phyloP scores from a whole-genome alignment of 2,329 filamentous ascomycete species.

The Beauveria varroae region DNA sequence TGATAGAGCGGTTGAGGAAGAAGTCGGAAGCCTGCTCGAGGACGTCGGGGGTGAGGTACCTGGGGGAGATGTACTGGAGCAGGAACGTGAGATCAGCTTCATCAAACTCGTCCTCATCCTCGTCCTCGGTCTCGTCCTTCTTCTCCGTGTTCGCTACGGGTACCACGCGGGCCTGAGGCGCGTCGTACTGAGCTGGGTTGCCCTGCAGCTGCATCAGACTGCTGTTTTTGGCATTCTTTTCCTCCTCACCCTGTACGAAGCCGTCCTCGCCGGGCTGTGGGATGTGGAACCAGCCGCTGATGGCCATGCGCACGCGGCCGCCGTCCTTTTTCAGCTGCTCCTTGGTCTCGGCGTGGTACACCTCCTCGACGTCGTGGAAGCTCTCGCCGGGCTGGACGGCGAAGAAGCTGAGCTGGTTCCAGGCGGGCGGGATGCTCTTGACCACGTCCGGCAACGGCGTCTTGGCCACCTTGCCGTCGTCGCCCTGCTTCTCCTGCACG shows the following conservation, averaged over 20 bases:
- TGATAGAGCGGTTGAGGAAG: slow-evolving; percentile 76
- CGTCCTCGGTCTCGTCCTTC: slow-evolving; percentile 18
- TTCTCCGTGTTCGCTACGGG: slow-evolving; percentile 29
- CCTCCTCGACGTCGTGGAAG: slow-evolving; percentile 98
- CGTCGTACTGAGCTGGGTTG: slow-evolving; percentile 83
- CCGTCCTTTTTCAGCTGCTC: slow-evolving; percentile 60
- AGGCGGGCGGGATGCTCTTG: slow-evolving; percentile 84
- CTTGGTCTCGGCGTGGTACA: slow-evolving; percentile 63
- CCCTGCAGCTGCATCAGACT: slow-evolving; percentile 89
- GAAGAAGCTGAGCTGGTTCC: slow-evolving; percentile 98
- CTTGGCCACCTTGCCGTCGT: slow-evolving; percentile 67
- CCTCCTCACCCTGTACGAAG: slow-evolving; percentile 79
- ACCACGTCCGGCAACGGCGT: slow-evolving; percentile 71
- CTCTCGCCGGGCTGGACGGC: slow-evolving; percentile 97
- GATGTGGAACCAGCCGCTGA: slow-evolving; percentile 98
- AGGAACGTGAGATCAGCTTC: slow-evolving; percentile 82
- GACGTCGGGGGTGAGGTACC: slow-evolving; percentile 87
- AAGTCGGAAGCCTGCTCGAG: slow-evolving; percentile 72
- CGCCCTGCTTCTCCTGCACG: slow-evolving; percentile 48
- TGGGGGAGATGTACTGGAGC: slow-evolving; percentile 81
- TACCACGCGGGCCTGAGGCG: slow-evolving; percentile 58
- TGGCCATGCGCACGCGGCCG: slow-evolving; percentile 86
- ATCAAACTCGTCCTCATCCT: slow-evolving; percentile 50
- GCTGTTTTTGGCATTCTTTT: slow-evolving; percentile 81
- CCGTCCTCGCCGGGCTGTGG: slow-evolving; percentile 91